Percentiles rank a stretch among this genome's conserved stretches.
These are phyloP conservation scores for Zychaea mexicana DNA, from an alignment of 371 early-diverging fungal species.

Conservation along the genomic window DNA sequence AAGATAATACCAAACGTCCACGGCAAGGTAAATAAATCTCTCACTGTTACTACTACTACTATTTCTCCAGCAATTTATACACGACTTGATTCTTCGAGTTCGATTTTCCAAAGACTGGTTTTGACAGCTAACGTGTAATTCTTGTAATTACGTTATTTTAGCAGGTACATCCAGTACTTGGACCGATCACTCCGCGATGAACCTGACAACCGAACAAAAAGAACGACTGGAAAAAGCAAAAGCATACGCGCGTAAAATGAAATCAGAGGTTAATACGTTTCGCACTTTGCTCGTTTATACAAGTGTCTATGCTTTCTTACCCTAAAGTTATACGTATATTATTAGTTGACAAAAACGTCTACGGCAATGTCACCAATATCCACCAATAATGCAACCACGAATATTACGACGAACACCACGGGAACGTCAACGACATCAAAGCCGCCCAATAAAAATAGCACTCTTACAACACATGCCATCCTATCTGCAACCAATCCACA, in stretches of 20 bases:
- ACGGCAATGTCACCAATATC: too few species aligned
- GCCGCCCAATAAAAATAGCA: not conserved
- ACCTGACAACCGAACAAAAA: conserved; percentile 27
- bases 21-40: not conserved
- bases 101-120: too few species aligned
- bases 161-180: too few species aligned
- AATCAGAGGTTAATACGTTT: conserved; percentile 18
- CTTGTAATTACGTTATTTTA: not conserved
- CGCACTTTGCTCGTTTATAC: too few species aligned
- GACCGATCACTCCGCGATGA: not conserved
- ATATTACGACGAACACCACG: too few species aligned
- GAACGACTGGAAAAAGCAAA: conserved; percentile 48
- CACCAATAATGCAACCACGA: conserved; percentile 65
- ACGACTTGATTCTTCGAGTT: not conserved
- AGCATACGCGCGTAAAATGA: conserved; percentile 50
- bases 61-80: not conserved
- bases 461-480: not conserved
- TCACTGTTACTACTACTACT: not conserved
- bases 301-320: not conserved
- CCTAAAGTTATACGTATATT: too few species aligned
- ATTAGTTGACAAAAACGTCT: conserved; percentile 41
- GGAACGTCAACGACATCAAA: not conserved
- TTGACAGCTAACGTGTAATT: not conserved
- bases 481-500: conserved; percentile 33
- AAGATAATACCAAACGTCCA: not conserved